These are phyloP conservation scores for Aspergillus neoniger DNA, from an alignment of 2,329 filamentous ascomycete species.

Conservation along the genomic window DNA sequence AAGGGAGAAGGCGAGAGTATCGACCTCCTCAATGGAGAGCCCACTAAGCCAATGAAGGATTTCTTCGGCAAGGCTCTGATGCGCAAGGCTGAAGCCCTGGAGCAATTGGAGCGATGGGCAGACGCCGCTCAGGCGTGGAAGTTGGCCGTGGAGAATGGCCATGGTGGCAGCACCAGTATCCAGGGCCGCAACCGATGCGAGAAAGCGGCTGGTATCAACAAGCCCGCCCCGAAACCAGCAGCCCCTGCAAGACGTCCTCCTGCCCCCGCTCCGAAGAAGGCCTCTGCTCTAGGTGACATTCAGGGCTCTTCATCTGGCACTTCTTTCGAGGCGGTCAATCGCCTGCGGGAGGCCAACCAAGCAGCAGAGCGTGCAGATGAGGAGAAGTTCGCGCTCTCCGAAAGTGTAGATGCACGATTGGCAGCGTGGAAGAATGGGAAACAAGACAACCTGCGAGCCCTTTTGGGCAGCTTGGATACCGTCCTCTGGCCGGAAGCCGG, in stretches of 20 bases:
- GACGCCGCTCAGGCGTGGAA: conserved; percentile 83
- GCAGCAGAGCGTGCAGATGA: conserved; percentile 85
- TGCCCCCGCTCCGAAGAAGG: conserved; percentile 42
- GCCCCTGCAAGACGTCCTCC: conserved; percentile 51
- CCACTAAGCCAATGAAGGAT: conserved; percentile 82
- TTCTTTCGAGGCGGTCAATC: conserved; percentile 75
- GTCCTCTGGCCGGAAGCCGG: conserved; percentile 90
- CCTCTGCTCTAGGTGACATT: conserved; percentile 36
- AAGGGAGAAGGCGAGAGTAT: conserved; percentile 81
- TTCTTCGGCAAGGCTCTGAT: conserved; percentile 92
- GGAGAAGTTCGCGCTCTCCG: conserved; percentile 86
- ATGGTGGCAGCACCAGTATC: conserved; percentile 81
- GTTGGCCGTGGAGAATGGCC: conserved; percentile 76
- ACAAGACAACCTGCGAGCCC: conserved; percentile 83
- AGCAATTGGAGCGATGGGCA: conserved; percentile 91
- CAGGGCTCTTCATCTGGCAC: conserved; percentile 42
- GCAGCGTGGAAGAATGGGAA: conserved; percentile 86
- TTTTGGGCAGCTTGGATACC: conserved; percentile 81
- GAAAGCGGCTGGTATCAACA: conserved; percentile 74
- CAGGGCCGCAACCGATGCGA: conserved; percentile 88
- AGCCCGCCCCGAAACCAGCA: conserved; percentile 48
- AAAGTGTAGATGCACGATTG: conserved; percentile 79
- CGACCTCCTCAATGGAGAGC: conserved; percentile 63
- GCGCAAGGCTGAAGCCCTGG: conserved; percentile 91
- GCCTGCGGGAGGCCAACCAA: conserved; percentile 79